Conservation (phyloP, 805 yeast genomes). For the Yarrowia divulgata region DNA sequence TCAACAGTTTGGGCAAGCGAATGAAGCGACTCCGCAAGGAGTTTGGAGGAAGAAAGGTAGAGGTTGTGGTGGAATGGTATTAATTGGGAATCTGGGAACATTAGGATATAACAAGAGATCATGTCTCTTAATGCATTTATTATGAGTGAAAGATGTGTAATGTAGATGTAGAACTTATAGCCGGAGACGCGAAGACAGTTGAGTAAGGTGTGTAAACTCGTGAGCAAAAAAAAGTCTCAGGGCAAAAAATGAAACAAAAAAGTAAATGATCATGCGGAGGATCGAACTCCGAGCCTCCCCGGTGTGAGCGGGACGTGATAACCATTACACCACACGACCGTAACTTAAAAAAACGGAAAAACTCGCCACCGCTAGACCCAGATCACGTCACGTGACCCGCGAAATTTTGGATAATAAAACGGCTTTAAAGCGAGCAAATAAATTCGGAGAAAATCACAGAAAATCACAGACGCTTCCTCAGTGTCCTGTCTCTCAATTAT, state of each 20-base stretch:
- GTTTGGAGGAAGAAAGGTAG: slow-evolving; percentile 44
- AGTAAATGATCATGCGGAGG: slow-evolving; percentile 24
- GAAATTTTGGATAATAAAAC: too few relatives aligned
- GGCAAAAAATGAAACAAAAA: background rate
- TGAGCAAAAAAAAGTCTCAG: background rate
- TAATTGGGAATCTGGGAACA: slow-evolving; percentile 29
- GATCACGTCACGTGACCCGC: slow-evolving; percentile 5
- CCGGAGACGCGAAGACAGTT: too few relatives aligned
- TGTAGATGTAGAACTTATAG: too few relatives aligned
- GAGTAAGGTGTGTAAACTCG: too few relatives aligned
- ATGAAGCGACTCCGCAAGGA: slow-evolving; percentile 60
- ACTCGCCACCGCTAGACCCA: background rate
- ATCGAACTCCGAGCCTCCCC: slow-evolving; percentile 39
- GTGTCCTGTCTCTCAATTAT: background rate
- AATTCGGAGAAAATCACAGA: too few relatives aligned
- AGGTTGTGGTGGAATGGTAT: slow-evolving; percentile 42
- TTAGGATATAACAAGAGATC: slow-evolving; percentile 4
- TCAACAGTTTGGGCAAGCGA: slow-evolving; percentile 65
- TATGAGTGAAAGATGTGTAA: background rate
- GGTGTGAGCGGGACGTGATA: slow-evolving; percentile 40
- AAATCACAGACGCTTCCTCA: background rate
- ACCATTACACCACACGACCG: slow-evolving; percentile 39
- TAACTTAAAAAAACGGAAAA: background rate
- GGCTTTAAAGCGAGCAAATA: too few relatives aligned
- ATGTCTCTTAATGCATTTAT: slow-evolving; percentile 10